Conservation (phyloP, 2,329 filamentous ascomycete genomes). For the Didymella lethalis region DNA sequence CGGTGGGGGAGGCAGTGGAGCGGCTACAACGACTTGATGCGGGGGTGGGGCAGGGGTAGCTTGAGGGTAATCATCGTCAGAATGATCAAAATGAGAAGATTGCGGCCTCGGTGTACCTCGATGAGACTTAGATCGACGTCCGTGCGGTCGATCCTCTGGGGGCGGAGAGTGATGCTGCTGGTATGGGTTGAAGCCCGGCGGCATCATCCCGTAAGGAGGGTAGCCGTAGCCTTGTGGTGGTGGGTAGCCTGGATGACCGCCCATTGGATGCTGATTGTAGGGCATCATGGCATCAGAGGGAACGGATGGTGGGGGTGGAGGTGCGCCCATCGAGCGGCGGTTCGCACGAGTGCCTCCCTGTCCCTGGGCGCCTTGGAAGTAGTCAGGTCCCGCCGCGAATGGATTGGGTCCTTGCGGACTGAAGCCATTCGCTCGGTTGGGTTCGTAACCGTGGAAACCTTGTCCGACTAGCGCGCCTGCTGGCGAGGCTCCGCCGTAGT, state of each 20-base stretch:
- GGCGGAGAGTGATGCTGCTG: slow-evolving; percentile 36
- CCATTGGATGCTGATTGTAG: slow-evolving; percentile 25
- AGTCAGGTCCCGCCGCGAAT: slow-evolving; percentile 47
- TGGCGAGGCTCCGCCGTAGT: slow-evolving; percentile 37
- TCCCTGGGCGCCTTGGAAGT: slow-evolving; percentile 40
- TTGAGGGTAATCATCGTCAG: slow-evolving; percentile 34
- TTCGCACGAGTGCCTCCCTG: slow-evolving; percentile 31
- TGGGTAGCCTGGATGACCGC: slow-evolving; percentile 30
- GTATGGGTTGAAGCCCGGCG: slow-evolving; percentile 37
- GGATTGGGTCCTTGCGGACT: slow-evolving; percentile 45
- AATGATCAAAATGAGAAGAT: slow-evolving; percentile 29
- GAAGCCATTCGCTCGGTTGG: slow-evolving; percentile 39
- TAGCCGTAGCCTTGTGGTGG: slow-evolving; percentile 24
- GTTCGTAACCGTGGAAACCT: slow-evolving; percentile 43
- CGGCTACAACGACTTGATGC: slow-evolving; percentile 14
- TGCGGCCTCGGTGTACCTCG: slow-evolving; percentile 40
- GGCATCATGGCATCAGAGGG: slow-evolving; percentile 47
- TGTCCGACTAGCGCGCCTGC: slow-evolving; percentile 44
- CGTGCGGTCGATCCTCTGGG: slow-evolving; percentile 8
- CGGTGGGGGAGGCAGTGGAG: slow-evolving; percentile 28
- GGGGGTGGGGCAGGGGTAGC: slow-evolving; percentile 31
- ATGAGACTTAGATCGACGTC: slow-evolving; percentile 33
- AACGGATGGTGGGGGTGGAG: slow-evolving; percentile 24
- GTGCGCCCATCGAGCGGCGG: slow-evolving; percentile 45
- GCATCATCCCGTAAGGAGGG: slow-evolving; percentile 29